phyloP scores from a whole-genome alignment of 495 filamentous ascomycete genomes.

The Astrothelium macrocarpum region DNA sequence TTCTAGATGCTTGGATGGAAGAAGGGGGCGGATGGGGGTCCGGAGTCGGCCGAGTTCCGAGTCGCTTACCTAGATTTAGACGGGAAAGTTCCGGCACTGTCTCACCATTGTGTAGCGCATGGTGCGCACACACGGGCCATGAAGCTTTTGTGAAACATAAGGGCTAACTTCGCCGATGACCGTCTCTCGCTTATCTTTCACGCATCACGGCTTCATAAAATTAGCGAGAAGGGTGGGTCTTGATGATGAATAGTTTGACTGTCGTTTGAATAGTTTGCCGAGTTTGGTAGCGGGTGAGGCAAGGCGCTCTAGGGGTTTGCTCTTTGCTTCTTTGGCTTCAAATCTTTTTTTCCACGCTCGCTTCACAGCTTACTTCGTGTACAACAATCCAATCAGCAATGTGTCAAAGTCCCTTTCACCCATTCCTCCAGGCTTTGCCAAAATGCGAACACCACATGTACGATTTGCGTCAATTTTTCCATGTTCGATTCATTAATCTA shows the following conservation, averaged over 20 bases:
- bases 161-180: background rate
- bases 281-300: background rate
- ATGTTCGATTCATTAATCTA: background rate
- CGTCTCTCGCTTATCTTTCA: background rate
- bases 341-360: background rate
- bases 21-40: background rate
- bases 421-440: constrained; percentile 56
- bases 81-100: background rate
- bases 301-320: background rate
- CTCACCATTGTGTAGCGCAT: background rate
- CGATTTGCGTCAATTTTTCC: background rate
- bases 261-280: background rate
- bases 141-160: background rate
- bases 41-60: constrained; percentile 4
- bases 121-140: background rate
- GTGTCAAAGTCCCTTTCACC: constrained; percentile 47
- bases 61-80: background rate
- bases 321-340: background rate
- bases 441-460: constrained; percentile 70
- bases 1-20: background rate
- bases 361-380: background rate
- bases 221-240: background rate
- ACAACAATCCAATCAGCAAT: constrained; percentile 24
- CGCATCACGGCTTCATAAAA: background rate
- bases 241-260: background rate